A percentile compares a stretch with the other conserved stretches of the same genome.
phyloP scores from a whole-genome alignment of 2,329 filamentous ascomycete species.

The Aspergillus novoparasiticus region DNA sequence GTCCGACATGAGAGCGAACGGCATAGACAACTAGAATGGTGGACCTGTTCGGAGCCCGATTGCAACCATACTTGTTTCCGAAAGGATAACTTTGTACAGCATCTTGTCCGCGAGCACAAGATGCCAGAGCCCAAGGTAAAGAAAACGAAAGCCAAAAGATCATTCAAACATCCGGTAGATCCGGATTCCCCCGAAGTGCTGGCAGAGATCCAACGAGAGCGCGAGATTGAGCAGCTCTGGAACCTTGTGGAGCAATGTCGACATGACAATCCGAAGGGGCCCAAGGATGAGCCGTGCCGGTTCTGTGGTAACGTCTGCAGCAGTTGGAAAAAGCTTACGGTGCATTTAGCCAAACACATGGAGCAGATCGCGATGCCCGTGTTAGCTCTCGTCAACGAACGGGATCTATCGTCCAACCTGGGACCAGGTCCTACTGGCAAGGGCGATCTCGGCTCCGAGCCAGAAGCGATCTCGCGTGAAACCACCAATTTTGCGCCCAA shows the following conservation, averaged over 20 bases:
- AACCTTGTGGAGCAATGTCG: constrained; percentile 77
- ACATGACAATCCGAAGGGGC: constrained; percentile 64
- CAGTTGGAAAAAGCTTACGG: constrained; percentile 90
- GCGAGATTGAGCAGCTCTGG: constrained; percentile 68
- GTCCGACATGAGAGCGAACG: constrained; percentile 91
- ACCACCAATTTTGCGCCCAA: constrained; percentile 12
- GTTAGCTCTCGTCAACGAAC: constrained; percentile 54
- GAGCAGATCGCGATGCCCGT: constrained; percentile 86
- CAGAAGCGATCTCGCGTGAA: constrained; percentile 11
- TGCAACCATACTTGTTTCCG: constrained; percentile 82
- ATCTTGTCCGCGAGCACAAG: constrained; percentile 89
- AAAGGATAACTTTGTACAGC: constrained; percentile 90
- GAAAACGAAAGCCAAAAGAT: constrained; percentile 59
- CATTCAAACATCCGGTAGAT: constrained; percentile 53
- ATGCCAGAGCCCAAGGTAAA: constrained; percentile 79
- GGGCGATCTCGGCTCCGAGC: constrained; percentile 8
- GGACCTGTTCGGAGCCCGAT: constrained; percentile 79
- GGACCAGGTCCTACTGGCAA: constrained; percentile 15
- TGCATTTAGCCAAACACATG: constrained; percentile 94
- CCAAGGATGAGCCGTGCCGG: constrained; percentile 77
- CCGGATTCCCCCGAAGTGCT: constrained; percentile 37
- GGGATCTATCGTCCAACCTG: constrained; percentile 34
- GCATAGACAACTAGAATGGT: constrained; percentile 88
- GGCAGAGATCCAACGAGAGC: constrained; percentile 30
- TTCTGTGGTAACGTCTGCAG: constrained; percentile 82